Evolutionary conservation across 2,329 filamentous ascomycete species (phyloP).

Genomic region (Fragosphaeria purpurea): DNA sequence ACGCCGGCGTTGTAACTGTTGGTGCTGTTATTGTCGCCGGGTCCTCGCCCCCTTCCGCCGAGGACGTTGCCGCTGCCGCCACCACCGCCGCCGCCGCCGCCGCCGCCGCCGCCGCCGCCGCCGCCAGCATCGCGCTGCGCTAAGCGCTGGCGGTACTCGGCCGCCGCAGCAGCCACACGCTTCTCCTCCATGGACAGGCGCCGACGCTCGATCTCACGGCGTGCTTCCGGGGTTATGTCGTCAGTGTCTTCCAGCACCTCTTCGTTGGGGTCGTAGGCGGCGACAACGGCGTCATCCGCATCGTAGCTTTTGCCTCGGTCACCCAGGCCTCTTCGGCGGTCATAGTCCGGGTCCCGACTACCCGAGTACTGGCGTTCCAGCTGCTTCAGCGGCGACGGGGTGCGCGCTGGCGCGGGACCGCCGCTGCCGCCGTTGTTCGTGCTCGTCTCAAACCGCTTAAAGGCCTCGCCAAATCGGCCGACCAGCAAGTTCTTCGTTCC

Average conservation of each 20-base stretch:
- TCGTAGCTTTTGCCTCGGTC: slow-evolving; percentile 43
- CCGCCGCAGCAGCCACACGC: slow-evolving; percentile 77
- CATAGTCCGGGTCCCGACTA: slow-evolving; percentile 64
- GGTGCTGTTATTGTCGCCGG: background rate
- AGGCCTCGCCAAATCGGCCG: slow-evolving; percentile 85
- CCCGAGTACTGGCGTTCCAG: slow-evolving; percentile 45
- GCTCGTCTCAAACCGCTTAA: slow-evolving; percentile 71
- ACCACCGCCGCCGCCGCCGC: slow-evolving; percentile 6
- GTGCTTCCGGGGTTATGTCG: slow-evolving; percentile 74
- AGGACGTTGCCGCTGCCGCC: slow-evolving; percentile 18
- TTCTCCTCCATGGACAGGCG: slow-evolving; percentile 79
- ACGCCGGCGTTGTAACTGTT: slow-evolving; percentile 13
- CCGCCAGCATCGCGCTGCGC: slow-evolving; percentile 47
- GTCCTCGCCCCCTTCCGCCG: slow-evolving; percentile 21
- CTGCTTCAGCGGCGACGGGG: slow-evolving; percentile 40
- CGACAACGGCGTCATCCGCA: slow-evolving; percentile 44
- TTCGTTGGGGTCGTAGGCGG: slow-evolving; percentile 47
- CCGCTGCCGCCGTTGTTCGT: slow-evolving; percentile 26
- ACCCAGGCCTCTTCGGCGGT: slow-evolving; percentile 19
- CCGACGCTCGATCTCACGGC: slow-evolving; percentile 76
- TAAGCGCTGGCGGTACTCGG: slow-evolving; percentile 72
- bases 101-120: background rate
- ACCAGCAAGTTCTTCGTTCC: slow-evolving; percentile 75
- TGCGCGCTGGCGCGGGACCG: slow-evolving; percentile 24
- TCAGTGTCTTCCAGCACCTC: slow-evolving; percentile 55